Evolutionary conservation across 108 stramenopile genomes (phyloP), one percentile per base, ranked within the genome.

Genomic region (Aureococcus anophagefferens): DNA sequence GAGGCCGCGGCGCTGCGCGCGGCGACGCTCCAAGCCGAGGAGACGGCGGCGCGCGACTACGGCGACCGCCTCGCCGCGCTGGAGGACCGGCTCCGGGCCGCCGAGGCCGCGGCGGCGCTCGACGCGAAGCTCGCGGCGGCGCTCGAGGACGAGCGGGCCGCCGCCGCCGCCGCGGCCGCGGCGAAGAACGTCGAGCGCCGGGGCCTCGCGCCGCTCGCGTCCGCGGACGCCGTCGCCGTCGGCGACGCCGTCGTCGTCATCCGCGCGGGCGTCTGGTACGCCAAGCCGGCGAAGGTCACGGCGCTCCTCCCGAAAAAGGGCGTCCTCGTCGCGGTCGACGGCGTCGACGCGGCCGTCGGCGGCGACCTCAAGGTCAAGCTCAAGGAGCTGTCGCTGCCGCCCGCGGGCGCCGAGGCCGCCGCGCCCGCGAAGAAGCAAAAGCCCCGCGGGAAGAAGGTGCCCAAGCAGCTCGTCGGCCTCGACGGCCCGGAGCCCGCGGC

Each of bases 261-360:
- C 21, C 17, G 25, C 17, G 21, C 0, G 4, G 51, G 51, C 21
- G 21, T 11, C 7, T 59, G 17, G 21, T 59, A 9, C 51, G 51
- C 21, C 21, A 3, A 11, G 21, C 1, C 51, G 7, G 51, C 21
- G 21, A 73, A 76, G 66, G 85, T 82, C 28, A 71, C 77, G 5
- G 72, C 88, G 34, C 73, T 93, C 36, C 85, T 84, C 69, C 87
- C 85, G 16, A 86, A 86, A 64, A 80, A 88, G 45, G 92, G 84
- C 30, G 78, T 72, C 5, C 13, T 44, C 25, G 68, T 69, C 28
- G n/a, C 85, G 82, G 32, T 80, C 82, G 35, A 68, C 90, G 30
- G 51, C 51, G 25, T 59, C 21, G 51, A 18, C 51, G 1, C 51
- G 3, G 51, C 17, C 21, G 3, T 59, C 21, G 51, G 14, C 51